Base-by-base conservation (phyloP, 495 filamentous ascomycete species). In the Neurospora sp. region DNA sequence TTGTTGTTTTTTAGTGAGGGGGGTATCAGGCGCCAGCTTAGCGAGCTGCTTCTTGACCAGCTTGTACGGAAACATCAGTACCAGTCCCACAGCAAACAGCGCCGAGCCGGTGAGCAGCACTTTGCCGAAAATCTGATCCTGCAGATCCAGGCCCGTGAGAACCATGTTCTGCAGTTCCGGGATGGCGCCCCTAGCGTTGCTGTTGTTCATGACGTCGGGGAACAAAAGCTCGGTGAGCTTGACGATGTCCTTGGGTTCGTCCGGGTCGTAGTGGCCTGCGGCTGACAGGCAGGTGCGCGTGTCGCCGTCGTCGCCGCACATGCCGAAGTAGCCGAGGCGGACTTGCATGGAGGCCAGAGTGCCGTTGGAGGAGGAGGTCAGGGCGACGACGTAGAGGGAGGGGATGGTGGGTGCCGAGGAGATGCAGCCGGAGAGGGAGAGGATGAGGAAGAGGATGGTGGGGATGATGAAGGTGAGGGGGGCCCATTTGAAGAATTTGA, bases 261-360 rank as follows among this genome's bases (percentile, higher is more conserved):
- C 70, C 6, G 69, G 20, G n/a, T 73, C 70, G 60, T 70, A 74
- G 31, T 49, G 44, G 70, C 76, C 75, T 0, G 73, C 35, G 0
- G 77, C 74, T 1, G 80, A 70, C 8, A 74, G 69, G 75, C 80
- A 82, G 72, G 69, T 72, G 39, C 74, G 75, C 5, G 69, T 74
- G 39, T 71, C 39, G 11, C 74, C 73, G 71, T 78, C 75, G 70
- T 76, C 75, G 72, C 74, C 79, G 73, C 80, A 82, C 72, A 82
- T 78, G 49, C 79, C 80, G 71, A 79, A 85, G 78, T 81, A 84
- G 70, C 82, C 80, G 20, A 82, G 72, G 69, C 80, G 79, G 71
- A 80, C 76, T 23, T 78, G 60, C 14, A 77, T 31, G 10, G 62
- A 3, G 27, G n/a, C n/a, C n/a, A 38, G 27, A 14, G 75, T 74